These are phyloP conservation scores for Mucor saturninus DNA, from an alignment of 371 early-diverging fungal genomes.

Conservation along the genomic window DNA sequence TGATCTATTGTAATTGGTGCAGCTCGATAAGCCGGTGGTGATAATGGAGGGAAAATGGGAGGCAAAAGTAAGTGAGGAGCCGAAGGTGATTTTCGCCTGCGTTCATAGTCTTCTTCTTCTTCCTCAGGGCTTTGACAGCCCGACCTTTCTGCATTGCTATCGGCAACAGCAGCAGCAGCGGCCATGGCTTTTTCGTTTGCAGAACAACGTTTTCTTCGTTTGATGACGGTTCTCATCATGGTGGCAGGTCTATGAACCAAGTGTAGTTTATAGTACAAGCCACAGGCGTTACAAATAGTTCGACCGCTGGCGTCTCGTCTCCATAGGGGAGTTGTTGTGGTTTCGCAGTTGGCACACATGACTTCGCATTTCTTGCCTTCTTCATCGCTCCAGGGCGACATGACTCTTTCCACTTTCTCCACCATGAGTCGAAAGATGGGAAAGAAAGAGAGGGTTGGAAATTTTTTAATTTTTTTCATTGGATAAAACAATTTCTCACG, in stretches of 20 bases:
- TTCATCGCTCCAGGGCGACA: background rate
- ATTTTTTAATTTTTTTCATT: background rate
- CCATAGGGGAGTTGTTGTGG: conserved; percentile 83
- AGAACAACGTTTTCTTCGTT: conserved; percentile 51
- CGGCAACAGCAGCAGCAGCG: conserved; percentile 34
- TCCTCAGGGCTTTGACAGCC: conserved; percentile 30
- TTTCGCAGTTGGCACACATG: conserved; percentile 74
- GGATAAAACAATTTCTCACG: background rate
- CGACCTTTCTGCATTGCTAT: conserved; percentile 41
- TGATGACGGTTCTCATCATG: conserved; percentile 63
- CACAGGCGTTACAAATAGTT: conserved; percentile 82
- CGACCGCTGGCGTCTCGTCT: conserved; percentile 70
- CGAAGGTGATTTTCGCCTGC: conserved; percentile 39
- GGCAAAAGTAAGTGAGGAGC: conserved; percentile 18
- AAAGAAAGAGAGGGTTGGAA: conserved; percentile 1
- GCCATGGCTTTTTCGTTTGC: conserved; percentile 53
- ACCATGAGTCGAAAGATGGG: background rate
- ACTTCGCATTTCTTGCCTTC: conserved; percentile 9
- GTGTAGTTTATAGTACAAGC: conserved; percentile 79
- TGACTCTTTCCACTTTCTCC: conserved; percentile 4
- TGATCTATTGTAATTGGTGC: conserved; percentile 14
- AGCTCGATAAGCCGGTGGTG: background rate
- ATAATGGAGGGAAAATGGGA: conserved; percentile 22
- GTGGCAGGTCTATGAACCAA: conserved; percentile 59
- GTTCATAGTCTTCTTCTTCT: conserved; percentile 67